Evolutionary conservation across 345 rosid genomes (phyloP), one percentile per base, ranked within the genome.

Genomic region (Barbarea vulgaris): DNA sequence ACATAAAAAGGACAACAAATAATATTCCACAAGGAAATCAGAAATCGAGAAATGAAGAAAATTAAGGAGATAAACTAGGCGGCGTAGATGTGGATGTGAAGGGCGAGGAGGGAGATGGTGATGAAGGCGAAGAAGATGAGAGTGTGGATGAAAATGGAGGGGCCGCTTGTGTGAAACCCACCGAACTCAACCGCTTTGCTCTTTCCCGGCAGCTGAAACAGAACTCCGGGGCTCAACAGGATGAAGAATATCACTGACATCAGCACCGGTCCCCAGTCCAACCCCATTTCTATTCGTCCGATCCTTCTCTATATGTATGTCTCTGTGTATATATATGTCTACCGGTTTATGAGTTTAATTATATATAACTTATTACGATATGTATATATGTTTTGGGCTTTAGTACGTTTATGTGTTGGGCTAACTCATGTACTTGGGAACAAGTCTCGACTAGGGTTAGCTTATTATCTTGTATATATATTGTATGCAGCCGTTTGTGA

Each of bases 251-350:
- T 69, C 30, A 86, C 80, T 11, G 85, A 89, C 44, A 88, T 79
- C 52, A 88, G 17, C 56, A 88, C 87, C 1, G 93, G 89, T 25
- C 88, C 93, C 88, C 90, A 85, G 55, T 86, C 93, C 65, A 62
- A 62, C 8, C 81, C 83, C 89, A 21, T 68, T 55, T 52, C 61
- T 62, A 24, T 21, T 24, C 7, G 14, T 4, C 9, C n/a, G 24
- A 10, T 47, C 24, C 17, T 37, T 34, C 22, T 31, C 5, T 17
- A 11, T 55, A 3, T 27, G 5, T 55, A 3, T 27, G 5, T 15
- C 36, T 55, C 2, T 4, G 7, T 42, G 31, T 10, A 13, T 50
- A 7, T 61, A 18, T 50, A 7, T 61, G 14, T 62, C 24, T 53
- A 53, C 70, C 15, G 24, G 28, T 51, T 63, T 51, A 28, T 72